Conservation (phyloP, 257 asterid genomes). For the Solanum raphanifolium region DNA sequence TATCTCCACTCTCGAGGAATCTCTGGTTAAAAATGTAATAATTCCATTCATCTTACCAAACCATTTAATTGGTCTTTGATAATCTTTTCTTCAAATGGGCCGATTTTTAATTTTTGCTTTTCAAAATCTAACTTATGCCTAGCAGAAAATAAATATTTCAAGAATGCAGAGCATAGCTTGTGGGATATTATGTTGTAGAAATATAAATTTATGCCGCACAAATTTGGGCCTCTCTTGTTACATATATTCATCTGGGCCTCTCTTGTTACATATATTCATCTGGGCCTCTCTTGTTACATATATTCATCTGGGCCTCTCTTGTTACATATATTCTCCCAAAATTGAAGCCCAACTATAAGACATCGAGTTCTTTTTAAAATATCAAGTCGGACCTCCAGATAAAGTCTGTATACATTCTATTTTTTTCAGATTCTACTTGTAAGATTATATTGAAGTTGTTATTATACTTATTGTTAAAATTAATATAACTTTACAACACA, state of each 20-base stretch:
- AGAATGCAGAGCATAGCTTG: background rate
- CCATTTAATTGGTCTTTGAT: background rate
- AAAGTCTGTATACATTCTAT: rapidly evolving
- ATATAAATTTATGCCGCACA: background rate
- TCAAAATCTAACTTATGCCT: background rate
- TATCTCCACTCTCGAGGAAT: background rate
- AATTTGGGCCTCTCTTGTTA: background rate
- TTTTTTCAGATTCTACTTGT: too few relatives aligned
- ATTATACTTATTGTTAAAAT: background rate
- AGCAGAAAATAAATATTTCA: too few relatives aligned
- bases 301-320: background rate
- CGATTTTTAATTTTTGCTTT: too few relatives aligned
- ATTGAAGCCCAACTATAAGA: background rate
- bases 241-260: background rate
- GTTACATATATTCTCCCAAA: background rate
- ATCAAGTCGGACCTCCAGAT: background rate
- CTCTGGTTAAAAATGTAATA: background rate
- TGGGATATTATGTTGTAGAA: background rate
- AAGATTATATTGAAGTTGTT: too few relatives aligned
- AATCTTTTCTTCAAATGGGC: too few relatives aligned
- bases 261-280: background rate
- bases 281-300: background rate
- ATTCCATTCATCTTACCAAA: background rate
- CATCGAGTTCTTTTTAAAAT: background rate
- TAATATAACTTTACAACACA: background rate